These are phyloP conservation scores for Nannizziopsis barbatae DNA, from an alignment of 2,329 filamentous ascomycete species.

Conservation along the genomic window DNA sequence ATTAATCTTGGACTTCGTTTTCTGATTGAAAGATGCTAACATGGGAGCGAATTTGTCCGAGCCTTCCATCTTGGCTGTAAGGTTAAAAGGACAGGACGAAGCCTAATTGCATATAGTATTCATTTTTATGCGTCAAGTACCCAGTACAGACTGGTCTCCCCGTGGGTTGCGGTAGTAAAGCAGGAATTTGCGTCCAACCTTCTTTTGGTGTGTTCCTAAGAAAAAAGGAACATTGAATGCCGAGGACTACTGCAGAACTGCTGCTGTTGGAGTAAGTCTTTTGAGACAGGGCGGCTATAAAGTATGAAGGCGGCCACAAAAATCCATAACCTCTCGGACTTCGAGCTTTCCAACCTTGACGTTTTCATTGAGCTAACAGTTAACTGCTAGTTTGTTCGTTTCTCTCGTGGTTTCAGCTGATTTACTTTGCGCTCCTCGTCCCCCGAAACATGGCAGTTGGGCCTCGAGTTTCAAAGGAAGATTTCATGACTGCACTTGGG, in stretches of 20 bases:
- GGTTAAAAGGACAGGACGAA: constrained; percentile 7
- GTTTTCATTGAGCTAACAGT: neutral
- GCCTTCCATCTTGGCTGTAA: constrained; percentile 12
- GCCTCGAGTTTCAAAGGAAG: constrained; percentile 36
- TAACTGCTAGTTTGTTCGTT: neutral
- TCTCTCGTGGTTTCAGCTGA: constrained; percentile 6
- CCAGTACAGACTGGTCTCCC: constrained; percentile 10
- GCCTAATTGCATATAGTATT: constrained; percentile 11
- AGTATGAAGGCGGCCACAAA: constrained; percentile 1
- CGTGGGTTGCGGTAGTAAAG: constrained; percentile 8
- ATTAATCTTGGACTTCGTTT: constrained; percentile 11
- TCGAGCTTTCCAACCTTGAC: neutral
- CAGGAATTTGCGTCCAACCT: constrained; percentile 13
- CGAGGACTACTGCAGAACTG: constrained; percentile 13
- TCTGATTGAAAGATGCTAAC: constrained; percentile 9
- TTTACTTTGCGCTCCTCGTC: neutral
- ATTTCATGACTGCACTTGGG: constrained; percentile 37
- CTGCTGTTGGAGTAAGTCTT: constrained; percentile 7
- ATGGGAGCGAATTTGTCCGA: constrained; percentile 13
- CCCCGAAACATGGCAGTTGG: constrained; percentile 26
- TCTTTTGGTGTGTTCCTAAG: constrained; percentile 3
- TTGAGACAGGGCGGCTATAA: neutral
- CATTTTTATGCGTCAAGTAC: constrained; percentile 13
- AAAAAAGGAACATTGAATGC: constrained; percentile 5
- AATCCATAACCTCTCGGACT: neutral